Percentiles rank a stretch among this genome's conserved stretches.
Evolutionary conservation across 768 basidiomycete species (phyloP).

Genomic region (Daedaleopsis nitida): DNA sequence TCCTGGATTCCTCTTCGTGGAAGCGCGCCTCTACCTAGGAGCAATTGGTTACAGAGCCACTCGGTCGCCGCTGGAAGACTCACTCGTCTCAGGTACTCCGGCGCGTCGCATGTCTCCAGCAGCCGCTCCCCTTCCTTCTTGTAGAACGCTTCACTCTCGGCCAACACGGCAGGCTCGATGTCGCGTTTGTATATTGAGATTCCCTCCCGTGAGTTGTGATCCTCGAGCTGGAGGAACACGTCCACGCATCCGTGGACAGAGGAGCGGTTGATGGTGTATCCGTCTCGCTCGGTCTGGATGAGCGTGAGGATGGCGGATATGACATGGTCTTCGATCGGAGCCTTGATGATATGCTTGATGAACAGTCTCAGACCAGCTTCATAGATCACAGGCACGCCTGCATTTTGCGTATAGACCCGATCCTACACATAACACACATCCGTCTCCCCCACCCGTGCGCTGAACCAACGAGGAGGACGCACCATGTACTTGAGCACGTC

Average conservation of each 20-base stretch:
- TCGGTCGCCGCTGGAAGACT: slow-evolving; percentile 25
- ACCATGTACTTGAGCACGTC: slow-evolving; percentile 98
- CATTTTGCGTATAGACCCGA: slow-evolving; percentile 78
- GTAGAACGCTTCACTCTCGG: slow-evolving; percentile 81
- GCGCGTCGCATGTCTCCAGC: slow-evolving; percentile 73
- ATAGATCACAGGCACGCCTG: slow-evolving; percentile 77
- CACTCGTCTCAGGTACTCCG: slow-evolving; percentile 81
- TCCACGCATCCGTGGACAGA: slow-evolving; percentile 88
- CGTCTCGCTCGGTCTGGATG: slow-evolving; percentile 90
- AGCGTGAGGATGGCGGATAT: slow-evolving; percentile 81
- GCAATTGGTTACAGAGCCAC: slow-evolving; percentile 7
- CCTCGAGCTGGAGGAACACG: slow-evolving; percentile 71
- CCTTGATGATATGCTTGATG: slow-evolving; percentile 73
- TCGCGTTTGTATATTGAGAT: slow-evolving; percentile 78
- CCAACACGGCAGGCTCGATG: slow-evolving; percentile 80
- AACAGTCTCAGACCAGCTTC: slow-evolving; percentile 85
- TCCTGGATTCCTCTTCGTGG: slow-evolving; percentile 79
- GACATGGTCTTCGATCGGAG: slow-evolving; percentile 83
- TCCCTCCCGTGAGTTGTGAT: slow-evolving; percentile 41
- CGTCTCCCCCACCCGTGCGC: background rate
- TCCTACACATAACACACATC: slow-evolving; percentile 58
- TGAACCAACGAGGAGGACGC: slow-evolving; percentile 13
- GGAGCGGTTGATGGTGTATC: slow-evolving; percentile 88
- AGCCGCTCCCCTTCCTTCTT: slow-evolving; percentile 69
- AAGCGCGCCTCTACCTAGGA: slow-evolving; percentile 78